phyloP scores from a whole-genome alignment of 2,329 filamentous ascomycete genomes.

The Elsinoe fawcettii region DNA sequence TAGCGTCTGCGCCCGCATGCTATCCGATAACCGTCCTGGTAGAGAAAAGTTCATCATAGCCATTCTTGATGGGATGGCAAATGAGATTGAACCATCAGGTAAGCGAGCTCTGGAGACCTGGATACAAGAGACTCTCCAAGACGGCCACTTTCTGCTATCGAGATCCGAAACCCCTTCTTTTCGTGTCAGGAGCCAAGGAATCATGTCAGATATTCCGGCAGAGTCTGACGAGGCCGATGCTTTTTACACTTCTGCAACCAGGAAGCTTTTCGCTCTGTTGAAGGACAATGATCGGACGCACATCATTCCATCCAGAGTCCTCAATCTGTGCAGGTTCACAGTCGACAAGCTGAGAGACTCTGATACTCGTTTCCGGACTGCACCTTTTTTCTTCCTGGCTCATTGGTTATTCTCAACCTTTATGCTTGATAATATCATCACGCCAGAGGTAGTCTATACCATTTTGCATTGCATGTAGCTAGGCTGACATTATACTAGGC shows the following conservation, averaged over 20 bases:
- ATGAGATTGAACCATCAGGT: constrained; percentile 82
- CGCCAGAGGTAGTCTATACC: constrained; percentile 63
- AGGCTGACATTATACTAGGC: constrained; percentile 39
- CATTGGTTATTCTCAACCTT: constrained; percentile 91
- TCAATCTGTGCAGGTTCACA: constrained; percentile 79
- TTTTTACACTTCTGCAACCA: constrained; percentile 77
- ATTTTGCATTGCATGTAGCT: not conserved
- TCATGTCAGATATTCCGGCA: constrained; percentile 61
- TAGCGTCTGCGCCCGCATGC: constrained; percentile 72
- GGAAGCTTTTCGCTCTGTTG: constrained; percentile 74
- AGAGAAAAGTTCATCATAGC: constrained; percentile 75
- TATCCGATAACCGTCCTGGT: constrained; percentile 66
- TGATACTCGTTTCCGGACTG: constrained; percentile 60
- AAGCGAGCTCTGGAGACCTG: constrained; percentile 87
- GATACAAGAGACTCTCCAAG: constrained; percentile 87
- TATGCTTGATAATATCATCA: constrained; percentile 72
- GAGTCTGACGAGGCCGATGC: constrained; percentile 76
- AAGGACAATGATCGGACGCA: constrained; percentile 70
- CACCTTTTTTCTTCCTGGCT: constrained; percentile 75
- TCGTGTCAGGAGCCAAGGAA: constrained; percentile 61
- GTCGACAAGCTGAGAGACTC: constrained; percentile 58
- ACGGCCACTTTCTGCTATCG: constrained; percentile 84
- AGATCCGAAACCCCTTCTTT: constrained; percentile 68
- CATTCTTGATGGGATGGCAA: constrained; percentile 79
- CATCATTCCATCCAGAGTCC: constrained; percentile 75